These are phyloP conservation scores for Davidsoniella virescens DNA, from an alignment of 2,329 filamentous ascomycete species.

Conservation along the genomic window DNA sequence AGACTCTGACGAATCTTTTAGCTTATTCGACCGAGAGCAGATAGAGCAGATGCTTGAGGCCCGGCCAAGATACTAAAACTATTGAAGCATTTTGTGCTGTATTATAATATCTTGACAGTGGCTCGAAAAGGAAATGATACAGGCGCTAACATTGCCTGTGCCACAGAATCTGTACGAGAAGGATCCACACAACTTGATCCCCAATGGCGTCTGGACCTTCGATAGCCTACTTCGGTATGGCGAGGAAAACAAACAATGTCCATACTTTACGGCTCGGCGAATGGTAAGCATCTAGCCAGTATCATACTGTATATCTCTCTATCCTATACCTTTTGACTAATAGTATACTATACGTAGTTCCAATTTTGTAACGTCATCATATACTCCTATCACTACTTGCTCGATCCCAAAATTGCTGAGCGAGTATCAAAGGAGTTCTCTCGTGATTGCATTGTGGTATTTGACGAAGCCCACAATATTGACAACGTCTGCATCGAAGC, in stretches of 20 bases:
- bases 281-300: slow-evolving; percentile 48
- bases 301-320: not conserved
- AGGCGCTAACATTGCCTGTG: not conserved
- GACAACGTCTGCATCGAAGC: slow-evolving; percentile 99
- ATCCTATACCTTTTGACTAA: not conserved
- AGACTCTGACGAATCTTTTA: slow-evolving; percentile 16
- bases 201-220: slow-evolving; percentile 88
- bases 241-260: slow-evolving; percentile 90
- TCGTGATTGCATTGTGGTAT: slow-evolving; percentile 96
- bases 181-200: slow-evolving; percentile 87
- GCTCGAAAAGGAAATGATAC: too few species aligned
- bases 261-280: slow-evolving; percentile 85
- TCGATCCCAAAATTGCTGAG: slow-evolving; percentile 96
- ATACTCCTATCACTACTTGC: slow-evolving; percentile 95
- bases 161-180: slow-evolving; percentile 73
- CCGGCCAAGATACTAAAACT: not conserved
- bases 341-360: slow-evolving; percentile 42
- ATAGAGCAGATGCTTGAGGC: not conserved
- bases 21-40: not conserved
- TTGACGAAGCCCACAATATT: slow-evolving; percentile 97
- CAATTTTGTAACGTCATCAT: slow-evolving; percentile 99
- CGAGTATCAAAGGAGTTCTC: slow-evolving; percentile 88
- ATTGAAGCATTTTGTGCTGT: too few species aligned
- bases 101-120: not conserved
- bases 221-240: slow-evolving; percentile 80